Base-by-base conservation (phyloP, 1,139 yeast species). In the Groenewaldozyma sp. region DNA sequence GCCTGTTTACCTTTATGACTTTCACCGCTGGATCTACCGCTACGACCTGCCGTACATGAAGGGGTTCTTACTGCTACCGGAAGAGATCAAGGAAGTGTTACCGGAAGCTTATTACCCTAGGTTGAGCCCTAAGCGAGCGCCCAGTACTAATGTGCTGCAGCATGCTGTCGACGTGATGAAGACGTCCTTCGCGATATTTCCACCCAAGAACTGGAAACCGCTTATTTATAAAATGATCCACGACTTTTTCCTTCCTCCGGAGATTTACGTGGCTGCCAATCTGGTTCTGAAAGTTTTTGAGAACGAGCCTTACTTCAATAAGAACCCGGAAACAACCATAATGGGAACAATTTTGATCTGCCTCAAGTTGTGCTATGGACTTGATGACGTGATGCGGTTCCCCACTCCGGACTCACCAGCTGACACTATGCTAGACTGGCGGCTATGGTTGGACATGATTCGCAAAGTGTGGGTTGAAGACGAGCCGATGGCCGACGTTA, bases 201-300 rank as follows among this genome's bases (percentile, higher is more conserved):
- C 62, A 4, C 27, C 41, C 2, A 48, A 46, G 18, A 34, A 47
- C 28, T 37, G 44, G 29, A 42, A 50, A 28, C 53, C 62, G n/a
- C 44, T 64, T 20, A 28, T 53, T 11, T 49, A 51, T 40, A 53
- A 55, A 44, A 39, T 51, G 33, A 47, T 55, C 33, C 54, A 50
- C 13, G 59, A 56, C 40, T 41, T 63, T 28, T 43, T 60, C 31
- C 46, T 63, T 18, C 66, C 68, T 4, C 63, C 65, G 2, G 59
- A 57, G 32, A 47, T 63, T 2, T 59, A 54, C 44, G 56, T 51
- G 1, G 57, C 49, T 1, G 37, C 41, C 21, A 29, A 33, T 16
- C 10, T 29, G 16, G 16, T 49, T 17, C 21, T 40, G 10, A 44
- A 34, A 9, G 39, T 26, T n/a, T 35, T 48, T 3, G 22, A 31